Evolutionary conservation across 192 early-diverging fungal genomes (phyloP), one percentile per base, ranked within the genome.

Genomic region (Mortierella hygrophila): DNA sequence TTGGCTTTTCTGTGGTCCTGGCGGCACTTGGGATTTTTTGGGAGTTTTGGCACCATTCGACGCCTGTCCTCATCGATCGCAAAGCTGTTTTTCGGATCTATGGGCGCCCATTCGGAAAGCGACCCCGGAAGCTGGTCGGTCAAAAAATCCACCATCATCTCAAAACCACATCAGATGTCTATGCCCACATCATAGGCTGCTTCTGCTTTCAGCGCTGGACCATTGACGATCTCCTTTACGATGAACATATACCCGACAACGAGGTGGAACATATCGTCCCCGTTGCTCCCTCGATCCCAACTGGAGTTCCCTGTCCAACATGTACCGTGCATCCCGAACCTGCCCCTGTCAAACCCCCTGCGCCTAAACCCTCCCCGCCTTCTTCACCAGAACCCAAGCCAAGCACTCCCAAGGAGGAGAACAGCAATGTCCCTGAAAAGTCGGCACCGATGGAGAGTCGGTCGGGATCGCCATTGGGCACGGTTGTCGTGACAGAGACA

Each of bases 21-120:
- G 79, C 84, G 6, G 75, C 42, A 2, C 44, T 86, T 0, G 84
- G 84, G 4, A 74, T 81, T 20, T 75, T 38, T 46, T 86, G 84
- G 84, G 84, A 86, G 40, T 78, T 74, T 81, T 86, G 84, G 84
- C 84, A 78, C 26, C 84, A 86, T 60, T 35, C 47, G 21, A 78
- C 74, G 26, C 84, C 84, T 8, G 13, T 86, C 10, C 49, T 79
- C n/a, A 41, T 86, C 32, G 79, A 81, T 23, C 78, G 84, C 13
- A 72, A 78, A 35, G 84, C 78, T 5, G 26, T 86, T 4, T 86
- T 86, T 35, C 49, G 84, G 20, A 86, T 86, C 2, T 86, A 86
- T 65, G 84, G 84, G 3, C 54, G 84, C 15, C 84, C 84, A 1
- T 86, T 86, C n/a, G 84, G 84, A 37, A 86, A 86, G 76, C 35